Base-by-base conservation (phyloP, 805 yeast species). In the Wickerhamiella musiphila region DNA sequence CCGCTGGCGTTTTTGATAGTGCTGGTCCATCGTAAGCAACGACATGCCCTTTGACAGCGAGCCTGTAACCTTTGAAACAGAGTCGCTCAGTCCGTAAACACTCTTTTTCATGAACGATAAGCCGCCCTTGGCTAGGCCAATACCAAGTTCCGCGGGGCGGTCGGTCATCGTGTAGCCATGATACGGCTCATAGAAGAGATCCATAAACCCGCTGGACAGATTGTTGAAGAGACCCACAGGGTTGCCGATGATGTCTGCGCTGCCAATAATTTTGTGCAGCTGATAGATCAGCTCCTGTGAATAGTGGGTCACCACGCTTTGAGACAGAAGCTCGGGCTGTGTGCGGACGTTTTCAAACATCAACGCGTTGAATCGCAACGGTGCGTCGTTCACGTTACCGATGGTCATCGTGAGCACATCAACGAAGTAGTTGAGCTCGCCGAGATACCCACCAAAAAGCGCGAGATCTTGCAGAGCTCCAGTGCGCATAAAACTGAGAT, bases 211-310 rank as follows among this genome's bases (percentile, higher is more conserved):
- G 0, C 95, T 82, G 35, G 93, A 74, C 35, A 90, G 61, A 43
- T 83, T 84, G 51, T 81, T 90, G 60, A 90, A 90, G 39, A 90
- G 59, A 1, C 98, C 98, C 18, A 92, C 96, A 0, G 99, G 99
- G 43, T 92, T 90, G 15, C 98, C 99, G 31, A 90, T 58, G 43
- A 90, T 70, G 54, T 92, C 98, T 0, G 96, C 98, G 13, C 94
- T 82, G 0, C 99, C 99, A 21, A 92, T 59, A 27, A 90, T 73
- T 52, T 82, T 83, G 56, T 90, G 93, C 21, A 90, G 60, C 54
- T 90, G 98, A 49, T 79, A 83, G 37, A 90, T 65, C 55, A 86
- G 77, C 18, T 90, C 86, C 50, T 84, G 95, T 8, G 84, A 76
- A 51, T 90, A 90, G 52, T 90, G 96, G 1, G 86, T 75, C 43